A percentile compares a stretch with the other conserved stretches of the same genome.
phyloP scores from a whole-genome alignment of 2,329 filamentous ascomycete genomes.

The Colletotrichum sp. region DNA sequence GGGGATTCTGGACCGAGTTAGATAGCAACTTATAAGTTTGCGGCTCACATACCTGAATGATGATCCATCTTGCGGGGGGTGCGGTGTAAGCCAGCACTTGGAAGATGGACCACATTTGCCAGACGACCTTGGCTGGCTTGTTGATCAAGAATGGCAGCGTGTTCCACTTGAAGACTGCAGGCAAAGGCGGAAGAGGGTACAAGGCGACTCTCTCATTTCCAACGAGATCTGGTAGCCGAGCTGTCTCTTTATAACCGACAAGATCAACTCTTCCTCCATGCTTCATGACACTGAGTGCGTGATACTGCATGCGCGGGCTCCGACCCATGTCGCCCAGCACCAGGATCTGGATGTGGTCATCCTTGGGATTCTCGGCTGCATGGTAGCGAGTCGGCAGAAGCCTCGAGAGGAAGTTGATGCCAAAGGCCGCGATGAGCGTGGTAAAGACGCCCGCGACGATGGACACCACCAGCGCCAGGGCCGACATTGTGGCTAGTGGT shows the following conservation, averaged over 20 bases:
- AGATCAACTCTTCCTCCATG: conserved; percentile 82
- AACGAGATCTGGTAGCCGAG: conserved; percentile 78
- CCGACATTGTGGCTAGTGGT: not conserved
- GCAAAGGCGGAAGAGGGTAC: conserved; percentile 72
- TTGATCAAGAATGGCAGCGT: conserved; percentile 78
- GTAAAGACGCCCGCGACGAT: conserved; percentile 16
- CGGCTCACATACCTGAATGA: conserved; percentile 70
- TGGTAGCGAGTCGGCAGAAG: conserved; percentile 39
- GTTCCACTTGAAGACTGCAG: conserved; percentile 69
- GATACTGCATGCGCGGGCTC: conserved; percentile 98
- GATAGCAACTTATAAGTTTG: not conserved
- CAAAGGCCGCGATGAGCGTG: conserved; percentile 5
- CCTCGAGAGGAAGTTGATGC: conserved; percentile 23
- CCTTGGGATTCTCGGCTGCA: conserved; percentile 36
- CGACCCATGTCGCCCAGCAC: conserved; percentile 95
- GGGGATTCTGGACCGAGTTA: conserved; percentile 73
- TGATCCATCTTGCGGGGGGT: conserved; percentile 79
- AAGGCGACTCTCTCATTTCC: conserved; percentile 73
- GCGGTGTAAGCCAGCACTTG: conserved; percentile 75
- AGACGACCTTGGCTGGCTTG: conserved; percentile 84
- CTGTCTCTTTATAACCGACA: conserved; percentile 89
- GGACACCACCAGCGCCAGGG: not conserved
- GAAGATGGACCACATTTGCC: conserved; percentile 78
- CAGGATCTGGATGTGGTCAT: conserved; percentile 73
- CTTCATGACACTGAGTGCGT: conserved; percentile 89